These are phyloP conservation scores for Diaporthe vexans DNA, from an alignment of 2,329 filamentous ascomycete species.

Conservation along the genomic window DNA sequence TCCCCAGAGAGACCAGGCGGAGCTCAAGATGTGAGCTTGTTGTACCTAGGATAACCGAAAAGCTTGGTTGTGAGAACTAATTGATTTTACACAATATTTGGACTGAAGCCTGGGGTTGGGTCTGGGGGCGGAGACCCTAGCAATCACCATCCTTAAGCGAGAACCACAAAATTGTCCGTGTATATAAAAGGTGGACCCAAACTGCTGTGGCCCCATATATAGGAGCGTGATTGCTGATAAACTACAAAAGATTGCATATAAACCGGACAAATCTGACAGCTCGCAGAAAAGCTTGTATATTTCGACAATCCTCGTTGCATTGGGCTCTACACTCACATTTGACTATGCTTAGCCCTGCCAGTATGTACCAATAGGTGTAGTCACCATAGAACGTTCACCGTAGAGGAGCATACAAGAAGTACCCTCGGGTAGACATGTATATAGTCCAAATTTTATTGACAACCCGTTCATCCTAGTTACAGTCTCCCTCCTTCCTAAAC, in stretches of 20 bases:
- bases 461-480: too few species aligned
- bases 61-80: slow-evolving; percentile 7
- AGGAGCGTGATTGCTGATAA: background rate
- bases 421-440: too few species aligned
- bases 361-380: too few species aligned
- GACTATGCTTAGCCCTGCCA: too few species aligned
- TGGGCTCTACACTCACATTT: background rate
- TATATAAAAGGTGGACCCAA: background rate
- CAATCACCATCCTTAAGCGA: background rate
- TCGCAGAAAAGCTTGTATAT: background rate
- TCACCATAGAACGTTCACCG: too few species aligned
- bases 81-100: slow-evolving; percentile 22
- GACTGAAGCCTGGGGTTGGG: background rate
- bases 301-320: background rate
- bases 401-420: too few species aligned
- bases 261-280: too few species aligned
- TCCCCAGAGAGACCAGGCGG: background rate
- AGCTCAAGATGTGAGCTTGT: background rate
- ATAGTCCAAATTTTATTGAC: too few species aligned
- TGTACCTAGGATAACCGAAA: slow-evolving; percentile 29
- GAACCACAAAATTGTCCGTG: background rate
- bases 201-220: background rate
- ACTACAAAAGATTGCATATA: too few species aligned
- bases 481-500: too few species aligned
- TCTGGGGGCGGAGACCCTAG: background rate